Evolutionary conservation across 176 grass and related monocot species (phyloP), one percentile per base, ranked within the genome.

Genomic region (Aegilops sharonensis): DNA sequence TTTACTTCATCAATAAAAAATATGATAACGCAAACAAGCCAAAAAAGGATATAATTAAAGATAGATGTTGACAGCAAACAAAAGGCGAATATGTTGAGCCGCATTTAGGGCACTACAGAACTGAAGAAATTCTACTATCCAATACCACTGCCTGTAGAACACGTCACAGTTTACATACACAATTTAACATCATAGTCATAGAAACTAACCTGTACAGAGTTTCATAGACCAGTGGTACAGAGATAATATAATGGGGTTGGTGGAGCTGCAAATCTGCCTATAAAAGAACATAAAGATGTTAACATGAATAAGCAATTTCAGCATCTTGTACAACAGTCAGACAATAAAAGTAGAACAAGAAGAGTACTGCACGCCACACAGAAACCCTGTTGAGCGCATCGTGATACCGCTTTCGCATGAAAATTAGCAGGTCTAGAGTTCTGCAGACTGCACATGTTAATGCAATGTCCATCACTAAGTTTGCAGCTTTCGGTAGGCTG

Each of bases 201-300:
- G 52, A 37, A 82, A 88, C 88, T 48, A 75, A 98, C 96, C 90
- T 98, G 90, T 98, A 95, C 68, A 98, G 89, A 68, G 93, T 98
- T 89, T 98, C 96, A 90, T 92, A 98, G 31, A 98, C 93, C 88
- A 95, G 61, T 43, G 96, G 96, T 50, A 98, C 93, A 31, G 93
- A 95, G 87, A 98, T 73, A 68, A 98, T 69, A 66, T 90, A 98
- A 6, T 94, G 93, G 50, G 96, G 96, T 92, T 94, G 90, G 81
- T 94, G 94, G 12, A 37, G 83, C 85, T 98, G 89, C 92, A 98
- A 94, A 92, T 98, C 96, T 86, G 95, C 88, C 96, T 98, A 93
- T 79, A 72, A 89, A 90, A 84, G 72, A 92, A 86, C 67, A 91
- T 87, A 71, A 79, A 71, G 62, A 82, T 83, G 79, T 92, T 56